Evolutionary conservation across 345 rosid genomes (phyloP).

Genomic region (Triadica sebifera): DNA sequence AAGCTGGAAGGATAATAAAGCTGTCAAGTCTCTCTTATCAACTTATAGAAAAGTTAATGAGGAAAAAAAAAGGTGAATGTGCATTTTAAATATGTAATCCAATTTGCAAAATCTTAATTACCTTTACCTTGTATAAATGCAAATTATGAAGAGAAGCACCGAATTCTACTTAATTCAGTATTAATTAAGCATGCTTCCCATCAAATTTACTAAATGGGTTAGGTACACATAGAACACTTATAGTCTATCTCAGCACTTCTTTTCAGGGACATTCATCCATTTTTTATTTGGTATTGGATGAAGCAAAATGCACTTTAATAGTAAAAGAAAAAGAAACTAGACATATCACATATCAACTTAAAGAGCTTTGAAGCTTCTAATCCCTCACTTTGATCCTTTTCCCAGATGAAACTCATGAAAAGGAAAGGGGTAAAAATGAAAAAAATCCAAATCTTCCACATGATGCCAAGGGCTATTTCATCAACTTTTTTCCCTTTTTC

Average conservation of each 20-base stretch:
- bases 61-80: conserved; percentile 3
- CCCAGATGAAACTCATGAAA: conserved; percentile 9
- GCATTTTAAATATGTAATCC: too few species aligned
- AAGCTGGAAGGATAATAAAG: conserved; percentile 26
- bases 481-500: neutral
- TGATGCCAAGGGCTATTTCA: conserved; percentile 9
- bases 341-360: neutral
- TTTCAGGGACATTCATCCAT: neutral
- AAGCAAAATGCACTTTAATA: conserved; percentile 10
- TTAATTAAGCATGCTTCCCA: neutral
- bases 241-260: neutral
- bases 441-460: conserved; percentile 6
- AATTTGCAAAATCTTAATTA: too few species aligned
- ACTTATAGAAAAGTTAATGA: conserved; percentile 16
- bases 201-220: neutral
- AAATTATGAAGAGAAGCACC: too few species aligned
- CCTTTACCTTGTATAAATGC: too few species aligned
- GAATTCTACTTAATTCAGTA: too few species aligned
- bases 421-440: neutral
- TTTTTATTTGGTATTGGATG: neutral
- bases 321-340: neutral
- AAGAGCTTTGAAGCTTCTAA: conserved; percentile 9
- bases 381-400: conserved; percentile 18
- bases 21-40: conserved; percentile 19
- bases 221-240: neutral